Evolutionary conservation across 345 rosid genomes (phyloP), one percentile per base, ranked within the genome.

Genomic region (Alliaria petiolata): DNA sequence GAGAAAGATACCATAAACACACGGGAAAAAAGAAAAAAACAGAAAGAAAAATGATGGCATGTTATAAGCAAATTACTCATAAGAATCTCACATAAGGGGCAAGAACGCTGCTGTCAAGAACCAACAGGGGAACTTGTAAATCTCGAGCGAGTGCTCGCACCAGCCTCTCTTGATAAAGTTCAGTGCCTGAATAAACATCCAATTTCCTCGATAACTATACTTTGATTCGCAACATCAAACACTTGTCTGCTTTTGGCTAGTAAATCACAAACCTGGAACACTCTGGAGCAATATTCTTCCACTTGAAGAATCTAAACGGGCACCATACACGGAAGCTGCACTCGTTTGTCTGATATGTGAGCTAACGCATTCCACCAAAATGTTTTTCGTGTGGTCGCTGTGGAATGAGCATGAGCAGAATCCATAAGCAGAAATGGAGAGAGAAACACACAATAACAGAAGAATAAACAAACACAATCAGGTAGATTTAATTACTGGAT

Each of bases 271-370:
- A 93, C 98, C 97, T 84, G 99, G 97, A 72, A 87, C 72, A 79
- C 97, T 86, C 82, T 85, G 96, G 62, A 95, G 92, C 83, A 89
- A 58, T 82, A 95, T 86, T 83, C 98, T 88, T 63, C 92, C 92
- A 79, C 93, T 87, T 40, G 98, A 92, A 70, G 99, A 88, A 30
- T 84, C 26, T 84, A 95, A 77, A 45, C 88, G 90, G 52, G 92
- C 78, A 75, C 99, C 99, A 75, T 82, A 87, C 6, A 82, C 40
- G 56, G 86, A 60, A 65, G 89, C 36, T 4, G 80, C 67, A 59
- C 85, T 76, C 77, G 80, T 87, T 30, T 89, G 88, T 78, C 75
- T 92, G 79, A 95, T 78, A 81, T 95, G 93, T 25, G 99, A 89
- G 71, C 86, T 71, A 58, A 73, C 93, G 75, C 99, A 95, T 84